phyloP scores from a whole-genome alignment of 2,329 filamentous ascomycete species.

The Bretziella fagacearum region DNA sequence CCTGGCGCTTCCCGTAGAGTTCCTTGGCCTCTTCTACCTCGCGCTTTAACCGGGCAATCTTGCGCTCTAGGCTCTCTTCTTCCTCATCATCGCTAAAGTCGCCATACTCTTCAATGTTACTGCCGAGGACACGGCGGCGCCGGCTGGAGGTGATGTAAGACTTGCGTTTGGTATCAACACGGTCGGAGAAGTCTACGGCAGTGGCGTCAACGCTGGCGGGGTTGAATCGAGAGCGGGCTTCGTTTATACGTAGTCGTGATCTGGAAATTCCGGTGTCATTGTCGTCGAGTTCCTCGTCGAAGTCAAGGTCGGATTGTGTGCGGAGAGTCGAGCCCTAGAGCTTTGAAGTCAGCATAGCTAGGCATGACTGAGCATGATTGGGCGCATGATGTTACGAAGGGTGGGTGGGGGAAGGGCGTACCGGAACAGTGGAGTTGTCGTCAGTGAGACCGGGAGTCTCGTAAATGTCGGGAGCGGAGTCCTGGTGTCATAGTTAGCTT shows the following conservation, averaged over 20 bases:
- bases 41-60: slow-evolving; percentile 63
- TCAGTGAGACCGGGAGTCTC: slow-evolving; percentile 88
- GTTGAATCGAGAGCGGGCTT: slow-evolving; percentile 66
- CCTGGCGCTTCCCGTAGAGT: slow-evolving; percentile 39
- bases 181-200: slow-evolving; percentile 77
- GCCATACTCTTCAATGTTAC: slow-evolving; percentile 50
- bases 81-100: slow-evolving; percentile 59
- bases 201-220: slow-evolving; percentile 58
- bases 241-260: slow-evolving; percentile 55
- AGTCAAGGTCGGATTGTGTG: slow-evolving; percentile 45
- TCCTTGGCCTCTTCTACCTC: slow-evolving; percentile 62
- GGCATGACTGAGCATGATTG: background rate
- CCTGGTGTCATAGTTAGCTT: slow-evolving; percentile 33
- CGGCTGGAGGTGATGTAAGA: slow-evolving; percentile 64
- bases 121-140: slow-evolving; percentile 43
- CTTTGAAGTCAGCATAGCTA: background rate
- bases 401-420: slow-evolving; percentile 30
- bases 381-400: too few relatives aligned
- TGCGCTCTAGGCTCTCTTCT: slow-evolving; percentile 55
- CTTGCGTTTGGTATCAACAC: slow-evolving; percentile 64
- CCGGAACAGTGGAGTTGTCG: slow-evolving; percentile 70
- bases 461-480: slow-evolving; percentile 87
- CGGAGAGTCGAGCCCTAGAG: slow-evolving; percentile 36
- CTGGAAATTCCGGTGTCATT: slow-evolving; percentile 55
- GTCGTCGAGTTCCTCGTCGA: slow-evolving; percentile 44